Conservation (phyloP, 2,329 filamentous ascomycete genomes). For the Lachnellula suecica region DNA sequence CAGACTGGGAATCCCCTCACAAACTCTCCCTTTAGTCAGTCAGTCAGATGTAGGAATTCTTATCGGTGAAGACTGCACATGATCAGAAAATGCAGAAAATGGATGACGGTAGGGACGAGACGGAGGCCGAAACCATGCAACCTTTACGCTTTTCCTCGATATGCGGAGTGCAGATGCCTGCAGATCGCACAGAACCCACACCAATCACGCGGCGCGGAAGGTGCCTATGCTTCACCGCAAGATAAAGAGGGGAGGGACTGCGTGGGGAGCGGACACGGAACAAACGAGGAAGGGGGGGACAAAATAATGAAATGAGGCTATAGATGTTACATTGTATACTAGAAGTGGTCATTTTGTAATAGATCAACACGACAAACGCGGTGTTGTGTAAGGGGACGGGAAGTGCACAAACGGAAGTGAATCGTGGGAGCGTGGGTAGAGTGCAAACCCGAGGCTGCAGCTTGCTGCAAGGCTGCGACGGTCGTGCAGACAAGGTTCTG, state of each 20-base stretch:
- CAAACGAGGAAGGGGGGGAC: too few species aligned
- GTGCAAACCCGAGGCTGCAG: too few species aligned
- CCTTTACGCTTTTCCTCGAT: slow-evolving; percentile 2
- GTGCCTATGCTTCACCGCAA: slow-evolving; percentile 1
- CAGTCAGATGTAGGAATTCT: neutral
- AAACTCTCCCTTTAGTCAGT: neutral
- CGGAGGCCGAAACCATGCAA: slow-evolving; percentile 1
- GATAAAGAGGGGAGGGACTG: neutral
- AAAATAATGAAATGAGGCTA: too few species aligned
- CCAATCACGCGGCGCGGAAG: neutral
- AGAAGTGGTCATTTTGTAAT: too few species aligned
- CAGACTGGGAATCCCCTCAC: slow-evolving; percentile 18
- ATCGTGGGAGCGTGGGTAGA: too few species aligned
- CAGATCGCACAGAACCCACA: neutral
- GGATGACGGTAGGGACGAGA: neutral
- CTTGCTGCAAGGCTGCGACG: too few species aligned
- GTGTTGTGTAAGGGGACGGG: too few species aligned
- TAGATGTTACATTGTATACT: too few species aligned
- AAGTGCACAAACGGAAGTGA: too few species aligned
- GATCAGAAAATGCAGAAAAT: neutral
- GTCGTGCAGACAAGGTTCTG: too few species aligned
- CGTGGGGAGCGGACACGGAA: too few species aligned
- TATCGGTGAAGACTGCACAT: slow-evolving; percentile 5
- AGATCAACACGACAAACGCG: too few species aligned
- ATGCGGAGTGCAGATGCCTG: slow-evolving; percentile 11